Base-by-base conservation (phyloP, 2,329 filamentous ascomycete genomes). In the Fusarium dlaminii region DNA sequence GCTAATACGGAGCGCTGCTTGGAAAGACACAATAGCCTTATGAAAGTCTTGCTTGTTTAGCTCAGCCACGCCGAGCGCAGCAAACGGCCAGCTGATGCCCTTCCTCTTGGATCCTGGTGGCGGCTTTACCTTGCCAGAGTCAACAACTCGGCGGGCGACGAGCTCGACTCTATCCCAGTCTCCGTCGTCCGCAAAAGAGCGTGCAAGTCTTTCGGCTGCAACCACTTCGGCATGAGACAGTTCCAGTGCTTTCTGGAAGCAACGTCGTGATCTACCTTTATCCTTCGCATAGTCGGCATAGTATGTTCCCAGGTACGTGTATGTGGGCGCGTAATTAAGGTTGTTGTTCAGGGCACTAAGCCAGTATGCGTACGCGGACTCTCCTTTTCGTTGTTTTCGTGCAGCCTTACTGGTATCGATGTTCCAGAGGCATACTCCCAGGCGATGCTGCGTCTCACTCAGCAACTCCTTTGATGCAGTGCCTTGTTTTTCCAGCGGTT, bases 111-210 rank as follows among this genome's bases (percentile, higher is more conserved):
- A 98, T 2, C 97, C 96, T 15, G 96, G 96, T 3, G 95, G 91
- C 30, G 95, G 94, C 75, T 93, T 93, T 45, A 96, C 94, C 82
- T 95, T 96, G 61, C 96, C 96, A n/a, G 96, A 98, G 72, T 98
- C 94, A 6, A 98, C 92, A 2, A 98, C 93, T 57, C 97, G 90
- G 80, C 95, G 93, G 4, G 96, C 93, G 37, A 99, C 92, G 27
- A 97, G 90, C 83, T 98, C 96, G 13, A 99, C 97, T 57, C 97
- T 91, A 75, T 98, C 96, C 96, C 96, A 99, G 78, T 99, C 96
- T 42, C 93, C 91, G 74, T 95, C 92, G 61, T 97, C 91, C 0
- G 97, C 96, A 81, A 98, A 99, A 0, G 91, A 91, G 67, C 90
- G 90, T 4, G 96, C 95, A 22, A 99, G 88, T 34, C 94, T 90